These are phyloP conservation scores for Debaryomyces castellii DNA, from an alignment of 805 yeast genomes.

Conservation along the genomic window DNA sequence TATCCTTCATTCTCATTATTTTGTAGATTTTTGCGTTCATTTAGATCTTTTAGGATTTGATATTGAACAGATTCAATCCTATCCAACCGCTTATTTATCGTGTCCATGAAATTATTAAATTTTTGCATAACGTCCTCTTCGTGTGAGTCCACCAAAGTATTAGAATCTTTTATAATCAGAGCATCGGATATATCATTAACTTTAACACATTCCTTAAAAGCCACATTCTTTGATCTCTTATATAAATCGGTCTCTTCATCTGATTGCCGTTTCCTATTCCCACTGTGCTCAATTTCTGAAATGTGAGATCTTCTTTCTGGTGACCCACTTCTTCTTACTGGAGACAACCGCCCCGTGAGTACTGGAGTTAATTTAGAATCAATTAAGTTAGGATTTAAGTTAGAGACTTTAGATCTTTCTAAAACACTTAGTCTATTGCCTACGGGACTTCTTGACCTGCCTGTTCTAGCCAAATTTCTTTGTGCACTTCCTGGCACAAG, in stretches of 20 bases:
- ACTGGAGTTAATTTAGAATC: neutral
- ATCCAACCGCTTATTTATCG: constrained; percentile 16
- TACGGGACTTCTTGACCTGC: neutral
- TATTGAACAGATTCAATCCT: constrained; percentile 14
- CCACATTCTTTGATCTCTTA: constrained; percentile 4
- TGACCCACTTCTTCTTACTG: constrained; percentile 33
- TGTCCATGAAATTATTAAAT: neutral
- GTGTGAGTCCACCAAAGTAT: neutral
- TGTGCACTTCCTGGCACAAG: neutral
- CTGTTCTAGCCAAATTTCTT: neutral
- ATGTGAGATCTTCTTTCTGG: constrained; percentile 32
- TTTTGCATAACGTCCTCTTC: neutral
- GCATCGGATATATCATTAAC: constrained; percentile 4
- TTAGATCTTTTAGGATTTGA: constrained; percentile 2
- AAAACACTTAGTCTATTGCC: neutral
- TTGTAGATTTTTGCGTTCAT: neutral
- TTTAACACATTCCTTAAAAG: constrained; percentile 8
- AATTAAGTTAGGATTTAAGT: neutral
- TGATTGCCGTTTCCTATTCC: constrained; percentile 18
- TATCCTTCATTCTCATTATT: neutral
- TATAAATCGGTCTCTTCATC: constrained; percentile 12
- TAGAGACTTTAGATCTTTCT: neutral
- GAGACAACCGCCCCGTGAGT: constrained; percentile 12
- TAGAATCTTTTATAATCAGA: neutral
- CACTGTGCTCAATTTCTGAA: constrained; percentile 23